A percentile compares a stretch with the other conserved stretches of the same genome.
These are phyloP conservation scores for Nemania serpens DNA, from an alignment of 2,329 filamentous ascomycete species.

Conservation along the genomic window DNA sequence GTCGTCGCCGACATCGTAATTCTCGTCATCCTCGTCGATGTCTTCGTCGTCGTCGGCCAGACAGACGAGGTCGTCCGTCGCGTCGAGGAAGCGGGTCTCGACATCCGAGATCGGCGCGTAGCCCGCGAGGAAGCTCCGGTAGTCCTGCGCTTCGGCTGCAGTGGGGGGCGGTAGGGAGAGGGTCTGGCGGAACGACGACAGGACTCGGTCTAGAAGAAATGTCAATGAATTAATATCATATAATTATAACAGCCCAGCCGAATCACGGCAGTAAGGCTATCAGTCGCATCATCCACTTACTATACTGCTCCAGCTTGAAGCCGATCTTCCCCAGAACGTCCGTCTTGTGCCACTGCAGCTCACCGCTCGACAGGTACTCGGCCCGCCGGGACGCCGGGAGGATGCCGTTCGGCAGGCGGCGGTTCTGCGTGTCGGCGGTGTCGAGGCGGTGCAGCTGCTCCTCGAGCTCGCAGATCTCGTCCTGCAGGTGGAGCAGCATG, in stretches of 20 bases:
- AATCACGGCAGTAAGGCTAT: not conserved
- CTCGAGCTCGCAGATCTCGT: slow-evolving; percentile 81
- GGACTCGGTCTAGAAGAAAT: slow-evolving; percentile 54
- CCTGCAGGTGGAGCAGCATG: slow-evolving; percentile 80
- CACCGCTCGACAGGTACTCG: slow-evolving; percentile 58
- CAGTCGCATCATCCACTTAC: slow-evolving; percentile 47
- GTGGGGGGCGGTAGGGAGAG: slow-evolving; percentile 56
- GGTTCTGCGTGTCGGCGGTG: slow-evolving; percentile 55
- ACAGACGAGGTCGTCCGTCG: slow-evolving; percentile 58
- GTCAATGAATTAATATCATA: not conserved
- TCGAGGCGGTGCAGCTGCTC: slow-evolving; percentile 76
- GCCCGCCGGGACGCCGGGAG: slow-evolving; percentile 64
- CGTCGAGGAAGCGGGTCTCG: slow-evolving; percentile 65
- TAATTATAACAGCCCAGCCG: too few species aligned
- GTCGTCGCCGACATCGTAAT: too few species aligned
- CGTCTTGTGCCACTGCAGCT: slow-evolving; percentile 64
- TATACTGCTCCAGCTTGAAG: slow-evolving; percentile 70
- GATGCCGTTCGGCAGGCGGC: slow-evolving; percentile 49
- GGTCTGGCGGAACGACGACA: slow-evolving; percentile 61
- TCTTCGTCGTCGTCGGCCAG: slow-evolving; percentile 38
- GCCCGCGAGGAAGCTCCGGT: slow-evolving; percentile 59
- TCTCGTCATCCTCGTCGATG: slow-evolving; percentile 1
- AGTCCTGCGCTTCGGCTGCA: slow-evolving; percentile 53
- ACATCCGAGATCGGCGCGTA: slow-evolving; percentile 60
- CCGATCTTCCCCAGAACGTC: slow-evolving; percentile 66